Evolutionary conservation across 1,284 basidiomycete species (phyloP), one percentile per base, ranked within the genome.

Genomic region (Ustilago curta): DNA sequence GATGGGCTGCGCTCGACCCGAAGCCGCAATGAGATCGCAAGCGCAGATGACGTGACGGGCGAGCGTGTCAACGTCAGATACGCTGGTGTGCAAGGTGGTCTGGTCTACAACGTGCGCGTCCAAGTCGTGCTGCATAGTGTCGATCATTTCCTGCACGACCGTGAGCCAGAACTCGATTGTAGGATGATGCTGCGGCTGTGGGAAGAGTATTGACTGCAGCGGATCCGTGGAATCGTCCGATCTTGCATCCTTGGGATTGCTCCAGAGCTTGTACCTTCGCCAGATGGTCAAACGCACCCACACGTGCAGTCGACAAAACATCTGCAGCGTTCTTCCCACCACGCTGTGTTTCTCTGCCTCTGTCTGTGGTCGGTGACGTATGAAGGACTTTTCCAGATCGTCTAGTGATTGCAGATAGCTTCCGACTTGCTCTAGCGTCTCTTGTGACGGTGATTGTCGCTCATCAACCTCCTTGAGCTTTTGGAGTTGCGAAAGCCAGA

Each of bases 301-400:
- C 11, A 76, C 74, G 52, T 76, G 74, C 69, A 72, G 59, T 4
- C 70, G 50, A 48, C 69, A 72, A 25, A 76, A 76, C 69, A 76
- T 76, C 52, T 76, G 74, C 54, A 72, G 21, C 11, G 74, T 76
- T 21, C 69, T 57, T 8, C 74, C 74, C 6, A 69, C 56, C 23
- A 72, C 60, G 23, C 53, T 69, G 21, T 63, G 61, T 37, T 48
- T 52, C 39, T 72, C 74, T 11, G 55, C 58, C n/a, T 66, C 70
- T 7, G 51, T 52, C 2, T 45, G 59, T 16, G 74, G 74, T 0
- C 55, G 63, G 25, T 76, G 74, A n/a, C 70, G 69, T 25, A 66
- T 53, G 27, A 76, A 72, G 0, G 74, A 53, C 18, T 21, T 35
- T 25, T 76, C 74, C 23, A 76, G 57, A 0, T 47, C 50, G 32